Conservation (phyloP, 2,329 filamentous ascomycete species). For the Pseudogymnoascus sp. region DNA sequence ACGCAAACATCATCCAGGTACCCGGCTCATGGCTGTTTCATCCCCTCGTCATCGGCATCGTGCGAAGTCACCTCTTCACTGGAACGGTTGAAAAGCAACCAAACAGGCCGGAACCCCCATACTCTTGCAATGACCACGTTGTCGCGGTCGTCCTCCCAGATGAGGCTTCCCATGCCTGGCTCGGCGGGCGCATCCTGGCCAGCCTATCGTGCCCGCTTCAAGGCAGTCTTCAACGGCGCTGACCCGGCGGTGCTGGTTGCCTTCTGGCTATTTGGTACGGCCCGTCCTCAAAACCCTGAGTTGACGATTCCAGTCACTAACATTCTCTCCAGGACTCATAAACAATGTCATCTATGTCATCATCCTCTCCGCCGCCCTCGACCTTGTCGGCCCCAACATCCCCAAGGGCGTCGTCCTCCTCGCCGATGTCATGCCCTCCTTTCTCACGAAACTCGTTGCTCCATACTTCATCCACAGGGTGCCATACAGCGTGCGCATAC, state of each 20-base stretch:
- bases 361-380: conserved; percentile 88
- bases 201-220: conserved; percentile 59
- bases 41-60: conserved; percentile 1
- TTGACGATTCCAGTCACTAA: not conserved
- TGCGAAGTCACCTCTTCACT: not conserved
- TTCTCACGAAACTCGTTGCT: conserved; percentile 76
- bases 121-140: not conserved
- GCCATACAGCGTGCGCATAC: conserved; percentile 67
- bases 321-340: conserved; percentile 60
- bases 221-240: conserved; percentile 53
- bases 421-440: conserved; percentile 84
- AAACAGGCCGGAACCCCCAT: not conserved
- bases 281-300: not conserved
- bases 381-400: conserved; percentile 77
- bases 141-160: conserved; percentile 12
- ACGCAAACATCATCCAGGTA: not conserved
- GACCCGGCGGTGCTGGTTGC: conserved; percentile 66
- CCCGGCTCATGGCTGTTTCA: conserved; percentile 1
- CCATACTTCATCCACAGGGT: conserved; percentile 91
- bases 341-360: conserved; percentile 98
- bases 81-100: not conserved
- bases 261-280: conserved; percentile 88
- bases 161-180: conserved; percentile 48
- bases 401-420: conserved; percentile 91
- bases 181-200: conserved; percentile 60